phyloP scores from a whole-genome alignment of 495 filamentous ascomycete species.

The Tricharina praecox region DNA sequence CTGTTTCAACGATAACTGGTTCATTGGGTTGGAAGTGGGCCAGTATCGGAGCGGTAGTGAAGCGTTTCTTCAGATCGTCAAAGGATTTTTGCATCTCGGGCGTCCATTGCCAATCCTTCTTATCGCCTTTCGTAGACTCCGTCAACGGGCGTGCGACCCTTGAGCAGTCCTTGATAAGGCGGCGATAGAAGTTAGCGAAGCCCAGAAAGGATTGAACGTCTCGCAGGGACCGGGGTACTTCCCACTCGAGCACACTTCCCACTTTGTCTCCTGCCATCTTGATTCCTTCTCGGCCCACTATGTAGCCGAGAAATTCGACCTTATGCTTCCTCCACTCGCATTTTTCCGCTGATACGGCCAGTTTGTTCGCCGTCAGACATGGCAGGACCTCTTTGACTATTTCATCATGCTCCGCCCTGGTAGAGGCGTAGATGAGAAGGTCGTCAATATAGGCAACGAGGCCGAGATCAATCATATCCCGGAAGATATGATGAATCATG shows the following conservation, averaged over 20 bases:
- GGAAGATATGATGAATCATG: slow-evolving; percentile 8
- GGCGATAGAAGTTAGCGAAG: slow-evolving; percentile 14
- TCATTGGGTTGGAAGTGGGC: neutral
- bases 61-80: neutral
- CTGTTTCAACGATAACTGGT: slow-evolving; percentile 2
- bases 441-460: slow-evolving; percentile 27
- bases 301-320: slow-evolving; percentile 8
- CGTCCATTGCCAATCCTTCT: neutral
- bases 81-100: neutral
- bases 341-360: slow-evolving; percentile 5
- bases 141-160: neutral
- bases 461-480: slow-evolving; percentile 8
- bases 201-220: slow-evolving; percentile 16
- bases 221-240: neutral
- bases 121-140: neutral
- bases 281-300: slow-evolving; percentile 8
- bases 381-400: slow-evolving; percentile 14
- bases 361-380: neutral
- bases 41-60: neutral
- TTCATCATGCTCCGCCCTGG: slow-evolving; percentile 8
- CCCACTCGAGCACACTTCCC: slow-evolving; percentile 16
- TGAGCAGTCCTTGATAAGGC: neutral
- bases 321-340: slow-evolving; percentile 5
- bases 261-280: slow-evolving; percentile 23
- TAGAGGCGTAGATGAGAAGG: slow-evolving; percentile 26